phyloP scores from a whole-genome alignment of 495 filamentous ascomycete species.

The Patellaria atrata region DNA sequence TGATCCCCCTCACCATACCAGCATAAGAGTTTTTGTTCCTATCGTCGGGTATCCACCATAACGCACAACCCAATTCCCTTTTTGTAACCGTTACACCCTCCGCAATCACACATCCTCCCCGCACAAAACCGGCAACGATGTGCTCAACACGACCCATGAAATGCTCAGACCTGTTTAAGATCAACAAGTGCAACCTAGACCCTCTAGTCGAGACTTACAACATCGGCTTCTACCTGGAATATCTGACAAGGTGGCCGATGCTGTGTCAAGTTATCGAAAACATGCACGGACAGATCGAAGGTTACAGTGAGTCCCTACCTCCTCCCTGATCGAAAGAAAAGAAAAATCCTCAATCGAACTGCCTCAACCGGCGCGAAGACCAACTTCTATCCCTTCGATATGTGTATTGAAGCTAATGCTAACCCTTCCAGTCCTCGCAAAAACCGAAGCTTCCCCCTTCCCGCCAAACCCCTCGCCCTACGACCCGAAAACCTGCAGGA shows the following conservation, averaged over 20 bases:
- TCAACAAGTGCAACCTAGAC: constrained; percentile 79
- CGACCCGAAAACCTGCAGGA: constrained; percentile 32
- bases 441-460: constrained; percentile 72
- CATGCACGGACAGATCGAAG: constrained; percentile 66
- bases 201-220: constrained; percentile 93
- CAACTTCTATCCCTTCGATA: constrained; percentile 1
- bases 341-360: background rate
- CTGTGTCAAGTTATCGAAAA: constrained; percentile 82
- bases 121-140: constrained; percentile 39
- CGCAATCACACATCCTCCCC: too few species aligned
- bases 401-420: background rate
- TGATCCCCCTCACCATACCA: too few species aligned
- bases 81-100: too few species aligned
- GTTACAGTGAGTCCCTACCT: constrained; percentile 57
- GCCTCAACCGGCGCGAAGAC: too few species aligned
- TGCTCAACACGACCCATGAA: constrained; percentile 56
- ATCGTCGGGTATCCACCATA: too few species aligned
- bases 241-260: constrained; percentile 86
- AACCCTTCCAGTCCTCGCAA: constrained; percentile 68
- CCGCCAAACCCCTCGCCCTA: constrained; percentile 46
- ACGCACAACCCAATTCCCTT: too few species aligned
- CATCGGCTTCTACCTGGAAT: constrained; percentile 86
- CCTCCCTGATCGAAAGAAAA: constrained; percentile 1
- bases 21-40: too few species aligned
- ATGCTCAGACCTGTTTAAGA: constrained; percentile 58